Percentiles rank a stretch among this genome's conserved stretches.
These are phyloP conservation scores for Talaromyces amestolkiae DNA, from an alignment of 2,329 filamentous ascomycete genomes.

Conservation along the genomic window DNA sequence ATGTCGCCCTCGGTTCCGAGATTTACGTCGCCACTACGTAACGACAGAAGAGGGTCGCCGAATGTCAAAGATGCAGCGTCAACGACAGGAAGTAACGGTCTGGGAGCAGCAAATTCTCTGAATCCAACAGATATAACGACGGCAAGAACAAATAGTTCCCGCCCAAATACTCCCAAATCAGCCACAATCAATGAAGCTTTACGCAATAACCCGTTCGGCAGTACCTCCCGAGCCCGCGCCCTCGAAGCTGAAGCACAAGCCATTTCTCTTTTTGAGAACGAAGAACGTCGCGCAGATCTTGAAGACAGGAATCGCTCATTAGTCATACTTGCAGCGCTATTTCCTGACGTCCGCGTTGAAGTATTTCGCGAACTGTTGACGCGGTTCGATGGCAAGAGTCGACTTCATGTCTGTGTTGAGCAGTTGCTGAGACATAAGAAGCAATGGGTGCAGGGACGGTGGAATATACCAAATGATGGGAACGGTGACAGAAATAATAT, in stretches of 20 bases:
- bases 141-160: background rate
- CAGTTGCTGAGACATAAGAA: slow-evolving; percentile 47
- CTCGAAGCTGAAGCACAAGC: slow-evolving; percentile 19
- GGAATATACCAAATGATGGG: slow-evolving; percentile 38
- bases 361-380: slow-evolving; percentile 49
- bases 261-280: slow-evolving; percentile 17
- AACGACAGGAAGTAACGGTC: background rate
- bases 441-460: slow-evolving; percentile 48
- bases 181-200: slow-evolving; percentile 43
- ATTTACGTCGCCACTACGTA: slow-evolving; percentile 32
- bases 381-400: slow-evolving; percentile 47
- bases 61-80: background rate
- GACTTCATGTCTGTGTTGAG: slow-evolving; percentile 48
- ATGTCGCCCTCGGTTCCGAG: slow-evolving; percentile 30
- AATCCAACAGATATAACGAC: background rate
- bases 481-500: slow-evolving; percentile 9
- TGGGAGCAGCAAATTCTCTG: background rate
- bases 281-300: slow-evolving; percentile 36
- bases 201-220: slow-evolving; percentile 45
- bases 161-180: slow-evolving; percentile 10
- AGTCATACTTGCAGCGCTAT: slow-evolving; percentile 41
- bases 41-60: background rate
- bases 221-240: slow-evolving; percentile 30
- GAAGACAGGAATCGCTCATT: slow-evolving; percentile 45
- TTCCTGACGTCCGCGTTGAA: slow-evolving; percentile 48